Evolutionary conservation across 2,329 filamentous ascomycete genomes (phyloP).

Genomic region (Bipolaris cookei): DNA sequence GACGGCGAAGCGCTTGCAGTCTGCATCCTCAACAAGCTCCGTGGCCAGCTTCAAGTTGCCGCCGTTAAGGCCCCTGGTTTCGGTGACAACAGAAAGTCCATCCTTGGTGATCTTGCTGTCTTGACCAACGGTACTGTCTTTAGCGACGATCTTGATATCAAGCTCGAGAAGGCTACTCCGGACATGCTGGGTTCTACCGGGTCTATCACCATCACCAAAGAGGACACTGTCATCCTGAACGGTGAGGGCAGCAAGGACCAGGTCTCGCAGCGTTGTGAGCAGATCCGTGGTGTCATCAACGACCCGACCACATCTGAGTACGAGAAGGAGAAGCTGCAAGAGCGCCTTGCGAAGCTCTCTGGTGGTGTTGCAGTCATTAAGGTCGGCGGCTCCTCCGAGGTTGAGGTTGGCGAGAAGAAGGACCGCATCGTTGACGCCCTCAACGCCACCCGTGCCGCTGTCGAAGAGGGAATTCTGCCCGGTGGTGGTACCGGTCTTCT

Average conservation of each 20-base stretch:
- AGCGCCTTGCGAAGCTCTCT: slow-evolving; percentile 98
- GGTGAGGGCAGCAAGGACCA: slow-evolving; percentile 93
- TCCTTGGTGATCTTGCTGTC: slow-evolving; percentile 94
- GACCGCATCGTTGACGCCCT: slow-evolving; percentile 98
- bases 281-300: slow-evolving; percentile 95
- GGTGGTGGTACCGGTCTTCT: slow-evolving; percentile 97
- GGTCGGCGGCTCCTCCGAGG: slow-evolving; percentile 95
- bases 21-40: slow-evolving; percentile 99
- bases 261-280: slow-evolving; percentile 95
- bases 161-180: slow-evolving; percentile 96
- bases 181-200: slow-evolving; percentile 97
- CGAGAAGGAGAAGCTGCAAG: slow-evolving; percentile 99
- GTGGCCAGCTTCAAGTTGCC: slow-evolving; percentile 97
- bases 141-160: slow-evolving; percentile 96
- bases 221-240: slow-evolving; percentile 98
- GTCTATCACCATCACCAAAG: slow-evolving; percentile 99
- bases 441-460: slow-evolving; percentile 96
- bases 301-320: slow-evolving; percentile 97
- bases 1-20: slow-evolving; percentile 98
- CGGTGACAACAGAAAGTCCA: slow-evolving; percentile 99
- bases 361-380: slow-evolving; percentile 99
- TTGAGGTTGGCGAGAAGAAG: slow-evolving; percentile 99
- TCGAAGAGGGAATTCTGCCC: slow-evolving; percentile 98
- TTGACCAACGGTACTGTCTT: slow-evolving; percentile 98
- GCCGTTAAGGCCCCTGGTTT: slow-evolving; percentile 99